A percentile compares a stretch with the other conserved stretches of the same genome.
phyloP scores from a whole-genome alignment of 768 basidiomycete species.

The Ramaria rubella region DNA sequence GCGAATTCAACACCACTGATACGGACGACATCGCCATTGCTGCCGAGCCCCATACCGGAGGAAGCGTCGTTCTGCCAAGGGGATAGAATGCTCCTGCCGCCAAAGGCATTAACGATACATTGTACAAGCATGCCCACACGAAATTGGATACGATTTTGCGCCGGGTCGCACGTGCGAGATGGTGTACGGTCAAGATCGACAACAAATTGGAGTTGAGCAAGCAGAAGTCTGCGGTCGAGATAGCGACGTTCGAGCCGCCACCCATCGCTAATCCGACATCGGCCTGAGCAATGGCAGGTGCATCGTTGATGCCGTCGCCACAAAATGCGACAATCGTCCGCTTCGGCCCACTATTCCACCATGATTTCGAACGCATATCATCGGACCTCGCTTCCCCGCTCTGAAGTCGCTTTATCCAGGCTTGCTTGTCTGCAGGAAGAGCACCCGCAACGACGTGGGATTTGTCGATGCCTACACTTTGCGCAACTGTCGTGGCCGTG shows the following conservation, averaged over 20 bases:
- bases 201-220: conserved; percentile 63
- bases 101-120: conserved; percentile 59
- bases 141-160: conserved; percentile 32
- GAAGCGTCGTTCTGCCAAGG: conserved; percentile 42
- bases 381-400: conserved; percentile 6
- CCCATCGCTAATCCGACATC: conserved; percentile 58
- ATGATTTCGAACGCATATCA: conserved; percentile 18
- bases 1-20: conserved; percentile 9
- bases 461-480: conserved; percentile 55
- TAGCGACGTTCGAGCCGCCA: conserved; percentile 36
- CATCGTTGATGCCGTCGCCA: conserved; percentile 60
- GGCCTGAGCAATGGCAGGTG: conserved; percentile 51
- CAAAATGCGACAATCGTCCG: conserved; percentile 50
- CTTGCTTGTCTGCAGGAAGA: conserved; percentile 68
- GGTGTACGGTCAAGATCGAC: conserved; percentile 43
- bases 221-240: conserved; percentile 76
- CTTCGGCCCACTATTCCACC: conserved; percentile 18
- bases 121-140: conserved; percentile 66
- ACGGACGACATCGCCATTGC: conserved; percentile 69
- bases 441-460: conserved; percentile 75
- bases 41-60: conserved; percentile 74
- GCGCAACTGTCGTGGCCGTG: conserved; percentile 69
- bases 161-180: conserved; percentile 15
- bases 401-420: conserved; percentile 31
- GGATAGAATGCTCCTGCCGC: conserved; percentile 78